These are phyloP conservation scores for Avicennia marina DNA, from an alignment of 257 asterid genomes.

Conservation along the genomic window DNA sequence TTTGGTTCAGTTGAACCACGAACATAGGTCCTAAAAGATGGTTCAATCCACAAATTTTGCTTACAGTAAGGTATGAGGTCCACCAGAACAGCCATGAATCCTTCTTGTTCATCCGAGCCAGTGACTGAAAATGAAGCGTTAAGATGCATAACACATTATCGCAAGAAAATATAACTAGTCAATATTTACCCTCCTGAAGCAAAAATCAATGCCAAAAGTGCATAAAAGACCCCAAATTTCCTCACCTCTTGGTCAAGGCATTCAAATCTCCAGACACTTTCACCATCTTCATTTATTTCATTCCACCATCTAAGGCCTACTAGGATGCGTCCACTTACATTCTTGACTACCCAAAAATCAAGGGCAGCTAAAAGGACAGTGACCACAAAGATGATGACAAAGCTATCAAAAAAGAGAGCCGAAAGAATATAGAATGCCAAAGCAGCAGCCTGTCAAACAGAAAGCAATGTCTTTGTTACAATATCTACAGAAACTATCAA, in stretches of 20 bases:
- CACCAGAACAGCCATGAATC: slow-evolving; percentile 99
- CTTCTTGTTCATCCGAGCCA: slow-evolving; percentile 97
- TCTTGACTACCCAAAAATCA: slow-evolving; percentile 97
- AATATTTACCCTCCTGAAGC: neutral
- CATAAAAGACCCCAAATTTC: neutral
- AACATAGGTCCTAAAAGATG: neutral
- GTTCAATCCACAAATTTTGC: slow-evolving; percentile 18
- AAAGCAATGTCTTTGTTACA: slow-evolving; percentile 8
- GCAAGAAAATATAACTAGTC: neutral
- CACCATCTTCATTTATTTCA: slow-evolving; percentile 81
- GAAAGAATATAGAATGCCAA: slow-evolving; percentile 93
- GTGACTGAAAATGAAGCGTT: slow-evolving; percentile 47
- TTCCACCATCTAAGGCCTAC: slow-evolving; percentile 99
- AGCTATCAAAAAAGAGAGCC: slow-evolving; percentile 73
- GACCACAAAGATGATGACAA: slow-evolving; percentile 88
- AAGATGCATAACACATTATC: neutral
- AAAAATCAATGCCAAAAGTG: neutral
- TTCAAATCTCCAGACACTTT: slow-evolving; percentile 93
- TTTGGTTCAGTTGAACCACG: neutral
- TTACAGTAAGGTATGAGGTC: slow-evolving; percentile 87
- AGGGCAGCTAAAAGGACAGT: slow-evolving; percentile 93
- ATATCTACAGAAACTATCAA: slow-evolving; percentile 9
- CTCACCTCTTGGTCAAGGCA: slow-evolving; percentile 77
- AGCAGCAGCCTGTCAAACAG: slow-evolving; percentile 68
- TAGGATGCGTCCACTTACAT: slow-evolving; percentile 93